Conservation (phyloP, 768 basidiomycete species). For the Melanogaster broomeanus region DNA sequence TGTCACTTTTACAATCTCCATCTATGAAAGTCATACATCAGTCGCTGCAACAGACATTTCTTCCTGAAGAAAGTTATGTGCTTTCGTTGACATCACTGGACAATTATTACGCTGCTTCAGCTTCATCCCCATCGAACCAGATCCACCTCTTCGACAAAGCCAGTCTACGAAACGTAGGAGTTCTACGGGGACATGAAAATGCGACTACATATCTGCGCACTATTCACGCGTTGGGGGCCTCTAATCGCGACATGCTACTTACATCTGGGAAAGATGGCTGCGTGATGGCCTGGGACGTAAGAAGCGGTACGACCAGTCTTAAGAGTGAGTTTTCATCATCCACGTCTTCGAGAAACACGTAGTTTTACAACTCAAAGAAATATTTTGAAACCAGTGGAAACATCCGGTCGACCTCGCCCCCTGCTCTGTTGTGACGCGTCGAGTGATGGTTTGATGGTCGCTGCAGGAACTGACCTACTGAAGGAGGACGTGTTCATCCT, state of each 20-base stretch:
- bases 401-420: slow-evolving; percentile 41
- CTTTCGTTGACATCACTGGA: slow-evolving; percentile 53
- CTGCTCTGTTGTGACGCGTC: slow-evolving; percentile 74
- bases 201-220: slow-evolving; percentile 59
- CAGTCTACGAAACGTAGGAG: slow-evolving; percentile 46
- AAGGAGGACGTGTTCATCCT: slow-evolving; percentile 81
- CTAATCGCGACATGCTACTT: slow-evolving; percentile 47
- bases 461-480: slow-evolving; percentile 80
- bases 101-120: slow-evolving; percentile 61
- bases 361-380: slow-evolving; percentile 41
- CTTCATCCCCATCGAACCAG: slow-evolving; percentile 58
- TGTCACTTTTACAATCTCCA: slow-evolving; percentile 28
- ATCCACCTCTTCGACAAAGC: slow-evolving; percentile 69
- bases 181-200: slow-evolving; percentile 56
- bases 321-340: slow-evolving; percentile 51
- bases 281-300: slow-evolving; percentile 76
- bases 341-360: background rate
- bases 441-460: slow-evolving; percentile 68
- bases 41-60: slow-evolving; percentile 31
- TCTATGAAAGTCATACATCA: slow-evolving; percentile 18
- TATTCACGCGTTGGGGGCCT: slow-evolving; percentile 42
- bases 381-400: slow-evolving; percentile 44
- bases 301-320: slow-evolving; percentile 50
- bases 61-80: slow-evolving; percentile 56
- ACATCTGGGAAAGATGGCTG: slow-evolving; percentile 73